Conservation (phyloP, 2,329 filamentous ascomycete genomes). For the Penicillium sp. region DNA sequence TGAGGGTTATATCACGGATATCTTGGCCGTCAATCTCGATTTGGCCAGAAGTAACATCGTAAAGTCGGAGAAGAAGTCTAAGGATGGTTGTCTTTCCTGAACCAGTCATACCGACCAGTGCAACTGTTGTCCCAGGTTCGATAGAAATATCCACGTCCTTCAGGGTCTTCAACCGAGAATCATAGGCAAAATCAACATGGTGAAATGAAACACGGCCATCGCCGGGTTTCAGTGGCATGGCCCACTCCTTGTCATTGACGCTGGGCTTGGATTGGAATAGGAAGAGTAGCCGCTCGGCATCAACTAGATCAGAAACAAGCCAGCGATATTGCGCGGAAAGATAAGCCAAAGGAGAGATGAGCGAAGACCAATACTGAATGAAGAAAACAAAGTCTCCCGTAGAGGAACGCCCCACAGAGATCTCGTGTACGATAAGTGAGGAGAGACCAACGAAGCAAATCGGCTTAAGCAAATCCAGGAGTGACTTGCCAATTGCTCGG, state of each 20-base stretch:
- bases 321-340: conserved; percentile 51
- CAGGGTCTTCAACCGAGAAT: conserved; percentile 48
- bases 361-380: conserved; percentile 61
- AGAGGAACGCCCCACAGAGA: conserved; percentile 48
- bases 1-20: conserved; percentile 58
- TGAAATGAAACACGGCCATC: conserved; percentile 50
- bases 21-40: conserved; percentile 56
- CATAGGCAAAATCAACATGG: conserved; percentile 54
- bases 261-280: conserved; percentile 50
- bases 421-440: conserved; percentile 54
- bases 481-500: conserved; percentile 4
- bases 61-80: conserved; percentile 55
- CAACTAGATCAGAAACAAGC: conserved; percentile 57
- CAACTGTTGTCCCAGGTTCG: conserved; percentile 52
- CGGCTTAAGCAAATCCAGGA: conserved; percentile 46
- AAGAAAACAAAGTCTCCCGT: conserved; percentile 64
- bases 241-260: conserved; percentile 40
- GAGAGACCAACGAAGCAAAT: conserved; percentile 46
- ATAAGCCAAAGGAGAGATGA: conserved; percentile 49
- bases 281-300: conserved; percentile 57
- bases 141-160: conserved; percentile 48
- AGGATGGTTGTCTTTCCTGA: conserved; percentile 56
- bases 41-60: conserved; percentile 50
- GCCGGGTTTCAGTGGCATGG: conserved; percentile 38
- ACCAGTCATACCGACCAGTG: conserved; percentile 57